phyloP scores from a whole-genome alignment of 2,329 filamentous ascomycete species.

The Colletotrichum costaricense region DNA sequence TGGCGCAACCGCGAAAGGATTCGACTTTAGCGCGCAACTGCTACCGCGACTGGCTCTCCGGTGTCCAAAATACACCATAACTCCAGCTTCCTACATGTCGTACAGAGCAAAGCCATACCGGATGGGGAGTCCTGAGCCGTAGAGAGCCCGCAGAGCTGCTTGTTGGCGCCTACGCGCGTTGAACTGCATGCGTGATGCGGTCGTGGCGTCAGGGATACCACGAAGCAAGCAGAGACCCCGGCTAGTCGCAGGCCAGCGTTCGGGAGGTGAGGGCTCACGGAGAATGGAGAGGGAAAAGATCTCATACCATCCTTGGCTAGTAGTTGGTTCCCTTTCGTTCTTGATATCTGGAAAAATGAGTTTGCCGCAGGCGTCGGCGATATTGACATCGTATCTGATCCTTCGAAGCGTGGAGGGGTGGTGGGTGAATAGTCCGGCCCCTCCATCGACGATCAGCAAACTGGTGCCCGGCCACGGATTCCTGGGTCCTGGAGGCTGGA shows the following conservation, averaged over 20 bases:
- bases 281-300: conserved; percentile 1
- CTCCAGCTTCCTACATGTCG: background rate
- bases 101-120: background rate
- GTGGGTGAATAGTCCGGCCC: background rate
- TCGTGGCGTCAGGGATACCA: conserved; percentile 29
- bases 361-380: background rate
- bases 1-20: conserved; percentile 15
- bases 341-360: background rate
- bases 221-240: conserved; percentile 1
- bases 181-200: conserved; percentile 34
- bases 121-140: conserved; percentile 1
- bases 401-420: background rate
- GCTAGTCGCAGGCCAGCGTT: background rate
- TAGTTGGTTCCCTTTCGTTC: background rate
- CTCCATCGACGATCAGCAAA: conserved; percentile 26
- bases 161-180: conserved; percentile 36
- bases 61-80: background rate
- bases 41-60: background rate
- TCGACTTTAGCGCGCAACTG: conserved; percentile 15
- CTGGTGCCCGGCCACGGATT: conserved; percentile 13
- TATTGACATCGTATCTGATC: conserved; percentile 23
- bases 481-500: conserved; percentile 21
- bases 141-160: background rate
- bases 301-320: background rate
- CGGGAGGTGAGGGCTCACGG: background rate